phyloP scores from a whole-genome alignment of 345 rosid genomes.

The Gossypium stocksii region DNA sequence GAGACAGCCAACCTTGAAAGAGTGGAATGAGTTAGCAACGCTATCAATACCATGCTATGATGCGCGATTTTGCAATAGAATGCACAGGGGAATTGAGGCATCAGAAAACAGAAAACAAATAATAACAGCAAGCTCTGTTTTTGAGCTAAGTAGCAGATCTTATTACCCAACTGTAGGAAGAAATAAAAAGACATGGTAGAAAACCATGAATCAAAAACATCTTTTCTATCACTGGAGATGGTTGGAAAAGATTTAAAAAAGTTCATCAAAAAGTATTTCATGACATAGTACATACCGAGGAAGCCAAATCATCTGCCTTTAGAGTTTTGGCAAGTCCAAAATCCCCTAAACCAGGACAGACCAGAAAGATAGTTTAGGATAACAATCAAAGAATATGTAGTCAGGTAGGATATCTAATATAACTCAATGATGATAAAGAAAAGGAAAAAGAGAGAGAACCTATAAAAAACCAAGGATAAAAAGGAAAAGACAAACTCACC shows the following conservation, averaged over 20 bases:
- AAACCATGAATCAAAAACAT: not conserved
- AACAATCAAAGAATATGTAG: not conserved
- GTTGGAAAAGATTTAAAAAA: not conserved
- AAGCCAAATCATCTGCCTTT: slow-evolving; percentile 94
- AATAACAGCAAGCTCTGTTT: not conserved
- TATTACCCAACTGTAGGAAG: not conserved
- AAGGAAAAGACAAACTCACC: slow-evolving; percentile 43
- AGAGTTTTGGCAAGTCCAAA: slow-evolving; percentile 96
- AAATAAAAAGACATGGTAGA: not conserved
- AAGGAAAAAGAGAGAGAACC: not conserved
- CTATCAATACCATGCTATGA: not conserved
- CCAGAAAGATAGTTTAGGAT: slow-evolving; percentile 9
- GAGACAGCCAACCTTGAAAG: not conserved
- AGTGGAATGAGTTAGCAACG: not conserved
- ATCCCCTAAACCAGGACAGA: slow-evolving; percentile 56
- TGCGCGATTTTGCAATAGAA: not conserved
- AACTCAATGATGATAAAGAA: slow-evolving; percentile 11
- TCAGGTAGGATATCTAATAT: slow-evolving; percentile 8
- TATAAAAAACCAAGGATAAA: not conserved
- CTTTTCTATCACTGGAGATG: not conserved
- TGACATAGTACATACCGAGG: slow-evolving; percentile 57
- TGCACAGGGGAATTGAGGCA: not conserved
- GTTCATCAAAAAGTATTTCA: not conserved
- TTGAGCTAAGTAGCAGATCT: not conserved
- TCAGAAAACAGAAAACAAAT: not conserved